Evolutionary conservation across 768 basidiomycete genomes (phyloP), one percentile per base, ranked within the genome.

Genomic region (Lentinus brumalis): DNA sequence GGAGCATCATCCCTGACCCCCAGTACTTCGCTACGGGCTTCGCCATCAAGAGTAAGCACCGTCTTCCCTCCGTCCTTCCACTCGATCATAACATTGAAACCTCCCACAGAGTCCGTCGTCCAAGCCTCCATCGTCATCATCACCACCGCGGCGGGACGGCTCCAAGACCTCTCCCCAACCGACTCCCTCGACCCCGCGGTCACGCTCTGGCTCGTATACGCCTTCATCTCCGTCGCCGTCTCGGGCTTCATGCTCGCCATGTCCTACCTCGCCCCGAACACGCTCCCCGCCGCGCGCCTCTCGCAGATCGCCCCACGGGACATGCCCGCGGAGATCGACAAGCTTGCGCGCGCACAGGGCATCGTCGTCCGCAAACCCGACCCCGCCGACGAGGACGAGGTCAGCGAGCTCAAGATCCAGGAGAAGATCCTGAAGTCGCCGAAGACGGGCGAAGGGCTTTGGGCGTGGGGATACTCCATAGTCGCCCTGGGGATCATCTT

Each of bases 81-180:
- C 11, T 14, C 7, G 10, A 18, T n/a, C 0, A 0, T 57, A 38
- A 58, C 45, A 12, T 21, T 42, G 11, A 12, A 26, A 26, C 21
- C 21, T 26, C 21, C 18, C 35, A 7, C 64, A 78, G 77, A 79
- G 66, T 79, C 77, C 31, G 73, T 77, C 30, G 74, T 78, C 1
- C 78, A 79, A 62, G 77, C 74, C 8, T 76, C 74, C 32, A 76
- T 78, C 50, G 76, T 78, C 29, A 78, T 79, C 63, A 77, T 78
- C 65, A 77, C 78, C 9, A 77, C 73, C 16, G 77, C 75, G 0
- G 76, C 77, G 3, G 77, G 78, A 18, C 74, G 75, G 58, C 66
- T 78, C 12, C 78, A 79, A 64, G 78, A 78, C 64, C 63, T 69
- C 54, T 71, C 77, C 4, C 55, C 70, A 8, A 69, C 66, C 57